Base-by-base conservation (phyloP, 345 rosid genomes). In the Anastatica hierochuntica region DNA sequence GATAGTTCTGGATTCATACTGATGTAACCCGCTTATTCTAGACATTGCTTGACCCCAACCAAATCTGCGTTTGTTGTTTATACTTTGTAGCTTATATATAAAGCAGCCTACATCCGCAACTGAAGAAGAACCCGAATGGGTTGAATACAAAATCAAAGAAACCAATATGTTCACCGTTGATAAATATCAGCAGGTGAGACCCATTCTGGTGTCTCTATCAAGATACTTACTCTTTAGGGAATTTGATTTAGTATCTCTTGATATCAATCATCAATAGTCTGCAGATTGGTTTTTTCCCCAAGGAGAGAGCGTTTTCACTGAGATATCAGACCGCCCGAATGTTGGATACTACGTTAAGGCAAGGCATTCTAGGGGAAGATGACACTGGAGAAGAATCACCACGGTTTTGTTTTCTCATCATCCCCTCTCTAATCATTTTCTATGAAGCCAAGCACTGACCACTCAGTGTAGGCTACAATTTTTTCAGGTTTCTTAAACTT, bases 371-470 rank as follows among this genome's bases (percentile, higher is more conserved):
- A 1, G 98, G 98, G 41, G 96, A 90, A 70, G 95, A 90, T 68
- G 98, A 90, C 67, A 87, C 78, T n/a, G 98, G 79, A 45, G 98
- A 87, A 71, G 92, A 82, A 49, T 84, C 80, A 53, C 98, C 96
- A 27, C 84, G 77, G 98, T 80, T 54, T 7, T 24, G 27, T 4
- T 24, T 24, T 24, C 27, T n/a, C n/a, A n/a, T n/a, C n/a, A n/a
- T n/a, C n/a, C n/a, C n/a, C n/a, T n/a, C n/a, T n/a, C n/a, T n/a
- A n/a, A n/a, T n/a, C n/a, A n/a, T n/a, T n/a, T 24, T 24, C 27
- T 24, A 24, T 24, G 6, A 24, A 24, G 27, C n/a, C n/a, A n/a
- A n/a, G n/a, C n/a, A n/a, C n/a, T n/a, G n/a, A n/a, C n/a, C n/a
- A n/a, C n/a, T n/a, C n/a, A n/a, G n/a, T n/a, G n/a, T n/a, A n/a